Evolutionary conservation across 768 basidiomycete species (phyloP).

Genomic region (Amanita thiersii): DNA sequence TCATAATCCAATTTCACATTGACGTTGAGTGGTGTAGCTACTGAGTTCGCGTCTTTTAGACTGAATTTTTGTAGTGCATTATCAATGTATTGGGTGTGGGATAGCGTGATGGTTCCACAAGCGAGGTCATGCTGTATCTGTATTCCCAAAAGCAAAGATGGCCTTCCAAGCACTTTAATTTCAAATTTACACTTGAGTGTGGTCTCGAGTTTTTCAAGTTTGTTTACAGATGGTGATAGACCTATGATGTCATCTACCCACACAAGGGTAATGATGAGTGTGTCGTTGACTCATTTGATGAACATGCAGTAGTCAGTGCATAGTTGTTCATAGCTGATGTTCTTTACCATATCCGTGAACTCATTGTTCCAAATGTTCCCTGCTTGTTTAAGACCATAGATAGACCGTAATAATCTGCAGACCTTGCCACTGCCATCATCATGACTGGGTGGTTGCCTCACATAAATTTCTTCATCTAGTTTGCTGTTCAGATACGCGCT

Average conservation of each 20-base stretch:
- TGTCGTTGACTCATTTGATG: constrained; percentile 8
- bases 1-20: constrained; percentile 14
- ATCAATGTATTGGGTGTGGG: constrained; percentile 21
- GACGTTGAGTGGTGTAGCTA: constrained; percentile 16
- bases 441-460: constrained; percentile 9
- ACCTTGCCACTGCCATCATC: constrained; percentile 2
- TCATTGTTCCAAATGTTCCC: constrained; percentile 14
- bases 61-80: constrained; percentile 17
- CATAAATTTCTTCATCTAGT: constrained; percentile 10
- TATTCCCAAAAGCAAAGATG: constrained; percentile 23
- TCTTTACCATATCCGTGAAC: constrained; percentile 7
- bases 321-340: constrained; percentile 10
- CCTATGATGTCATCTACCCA: constrained; percentile 28
- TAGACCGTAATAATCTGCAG: neutral
- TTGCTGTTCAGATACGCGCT: constrained; percentile 7
- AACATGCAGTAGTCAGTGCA: constrained; percentile 16
- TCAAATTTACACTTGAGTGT: no score
- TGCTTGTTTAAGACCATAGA: constrained; percentile 9
- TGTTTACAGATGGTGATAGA: constrained; percentile 13
- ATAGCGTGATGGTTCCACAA: constrained; percentile 16
- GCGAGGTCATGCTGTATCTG: constrained; percentile 16
- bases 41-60: constrained; percentile 16
- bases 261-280: constrained; percentile 14
- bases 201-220: constrained; percentile 13
- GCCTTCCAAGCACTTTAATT: constrained; percentile 17